Percentiles rank a stretch among this genome's conserved stretches.
Conservation (phyloP, 1,139 yeast species). For the Candida freyschussii region DNA sequence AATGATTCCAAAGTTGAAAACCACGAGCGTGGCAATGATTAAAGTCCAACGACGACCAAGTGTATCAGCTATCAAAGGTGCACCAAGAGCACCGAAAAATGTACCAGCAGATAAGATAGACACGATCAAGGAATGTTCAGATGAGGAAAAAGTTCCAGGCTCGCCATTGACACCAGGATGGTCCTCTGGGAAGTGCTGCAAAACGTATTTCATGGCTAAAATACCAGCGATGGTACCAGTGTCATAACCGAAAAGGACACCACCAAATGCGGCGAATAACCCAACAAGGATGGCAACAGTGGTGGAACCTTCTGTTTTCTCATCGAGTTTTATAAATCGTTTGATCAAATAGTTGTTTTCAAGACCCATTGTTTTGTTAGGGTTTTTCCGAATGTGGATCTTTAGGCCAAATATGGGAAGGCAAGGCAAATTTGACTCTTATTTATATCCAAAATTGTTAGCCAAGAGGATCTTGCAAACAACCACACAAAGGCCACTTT, state of each 20-base stretch:
- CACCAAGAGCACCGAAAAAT: conserved; percentile 51
- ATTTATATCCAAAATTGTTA: no score
- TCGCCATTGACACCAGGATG: conserved; percentile 24
- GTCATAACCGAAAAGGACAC: conserved; percentile 55
- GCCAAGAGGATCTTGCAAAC: no score
- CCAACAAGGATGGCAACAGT: conserved; percentile 29
- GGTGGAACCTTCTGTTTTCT: conserved; percentile 29
- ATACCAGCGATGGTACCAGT: conserved; percentile 58
- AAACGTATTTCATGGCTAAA: conserved; percentile 48
- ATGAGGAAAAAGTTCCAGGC: conserved; percentile 40
- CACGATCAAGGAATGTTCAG: conserved; percentile 53
- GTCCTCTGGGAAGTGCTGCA: conserved; percentile 36
- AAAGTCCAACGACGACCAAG: conserved; percentile 58
- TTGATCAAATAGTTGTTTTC: conserved; percentile 20
- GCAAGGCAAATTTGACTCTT: no score
- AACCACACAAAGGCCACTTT: no score
- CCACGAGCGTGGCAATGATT: conserved; percentile 46
- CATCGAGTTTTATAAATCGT: conserved; percentile 26
- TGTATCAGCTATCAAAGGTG: conserved; percentile 53
- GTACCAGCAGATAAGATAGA: conserved; percentile 57
- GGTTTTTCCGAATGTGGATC: no score
- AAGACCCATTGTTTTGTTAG: conserved; percentile 23
- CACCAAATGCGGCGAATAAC: conserved; percentile 49
- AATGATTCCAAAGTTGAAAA: conserved; percentile 56
- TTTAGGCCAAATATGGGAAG: no score